Conservation (phyloP, 345 rosid species). For the Euphorbia peplus region DNA sequence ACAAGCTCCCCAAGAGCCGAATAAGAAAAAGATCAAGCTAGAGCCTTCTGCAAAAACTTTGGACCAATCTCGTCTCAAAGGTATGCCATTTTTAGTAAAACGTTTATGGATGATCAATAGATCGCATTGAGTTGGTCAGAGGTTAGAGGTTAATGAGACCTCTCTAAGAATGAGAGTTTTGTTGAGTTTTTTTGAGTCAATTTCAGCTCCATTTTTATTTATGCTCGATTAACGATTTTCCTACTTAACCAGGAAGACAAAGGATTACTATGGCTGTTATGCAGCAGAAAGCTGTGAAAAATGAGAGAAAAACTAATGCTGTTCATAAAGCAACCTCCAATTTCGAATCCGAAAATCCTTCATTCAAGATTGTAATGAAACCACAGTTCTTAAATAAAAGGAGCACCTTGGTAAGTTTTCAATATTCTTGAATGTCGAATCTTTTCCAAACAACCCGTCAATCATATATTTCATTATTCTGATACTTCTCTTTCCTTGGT, state of each 20-base stretch:
- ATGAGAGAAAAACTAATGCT: neutral
- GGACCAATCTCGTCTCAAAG: no score
- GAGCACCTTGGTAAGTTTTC: neutral
- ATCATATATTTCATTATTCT: neutral
- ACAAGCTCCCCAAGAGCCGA: neutral
- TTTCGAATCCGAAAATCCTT: slow-evolving; percentile 1
- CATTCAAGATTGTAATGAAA: neutral
- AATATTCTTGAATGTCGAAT: no score
- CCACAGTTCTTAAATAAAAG: neutral
- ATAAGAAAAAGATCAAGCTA: neutral
- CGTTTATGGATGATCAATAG: no score
- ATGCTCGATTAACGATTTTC: no score
- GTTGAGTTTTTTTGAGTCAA: no score
- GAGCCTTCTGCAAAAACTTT: no score
- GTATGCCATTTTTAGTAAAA: no score
- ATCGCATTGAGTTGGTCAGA: no score
- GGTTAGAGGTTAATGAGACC: no score
- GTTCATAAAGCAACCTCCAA: neutral
- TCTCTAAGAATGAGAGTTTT: no score
- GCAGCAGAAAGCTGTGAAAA: neutral
- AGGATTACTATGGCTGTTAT: neutral
- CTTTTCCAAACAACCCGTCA: no score
- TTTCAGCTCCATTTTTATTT: no score
- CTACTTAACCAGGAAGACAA: neutral
- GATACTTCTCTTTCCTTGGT: neutral